Base-by-base conservation (phyloP, 192 early-diverging fungal species). In the Chytriomyces confervae region DNA sequence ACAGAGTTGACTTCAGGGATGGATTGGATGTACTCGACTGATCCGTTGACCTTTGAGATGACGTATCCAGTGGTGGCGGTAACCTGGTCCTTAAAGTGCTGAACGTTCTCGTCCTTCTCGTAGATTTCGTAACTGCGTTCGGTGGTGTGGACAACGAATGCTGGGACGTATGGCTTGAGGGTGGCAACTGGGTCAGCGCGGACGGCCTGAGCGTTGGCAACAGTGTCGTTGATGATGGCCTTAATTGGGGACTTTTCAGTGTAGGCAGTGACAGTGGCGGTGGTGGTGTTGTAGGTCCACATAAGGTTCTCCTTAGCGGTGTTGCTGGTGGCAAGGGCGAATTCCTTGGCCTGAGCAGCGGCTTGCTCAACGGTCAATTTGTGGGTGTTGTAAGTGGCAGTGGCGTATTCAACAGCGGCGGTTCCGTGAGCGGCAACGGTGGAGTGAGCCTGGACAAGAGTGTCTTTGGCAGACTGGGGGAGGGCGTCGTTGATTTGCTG, bases 191-290 rank as follows among this genome's bases (percentile, higher is more conserved):
- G 86, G 72, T 86, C 85, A 1, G 13, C 16, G 36, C 64, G 62
- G 24, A 86, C 63, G 44, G 72, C 62, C 72, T 84, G 66, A 48
- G 83, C 85, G n/a, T 67, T 64, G n/a, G 80, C 80, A 47, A 85
- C 16, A 44, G 84, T 79, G 29, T 66, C 48, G 61, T 66, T 60
- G 76, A 88, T 65, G 29, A 88, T 67, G 62, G 78, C 78, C 61
- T 78, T 43, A 72, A 88, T 75, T 50, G 87, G 87, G 2, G 16
- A n/a, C 51, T 68, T 68, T 50, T 84, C 84, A 49, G 87, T 88
- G 80, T 86, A 83, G 62, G 86, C 62, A 11, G 69, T 72, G 76
- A 88, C 80, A 73, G 87, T 88, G 50, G 84, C 85, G 73, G 87
- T 86, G 75, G 85, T 80, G 49, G 80, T 72, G 18, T 57, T 81